Conservation (phyloP, 208 protist genomes). For the Leptomonas pyrrhocoris region DNA sequence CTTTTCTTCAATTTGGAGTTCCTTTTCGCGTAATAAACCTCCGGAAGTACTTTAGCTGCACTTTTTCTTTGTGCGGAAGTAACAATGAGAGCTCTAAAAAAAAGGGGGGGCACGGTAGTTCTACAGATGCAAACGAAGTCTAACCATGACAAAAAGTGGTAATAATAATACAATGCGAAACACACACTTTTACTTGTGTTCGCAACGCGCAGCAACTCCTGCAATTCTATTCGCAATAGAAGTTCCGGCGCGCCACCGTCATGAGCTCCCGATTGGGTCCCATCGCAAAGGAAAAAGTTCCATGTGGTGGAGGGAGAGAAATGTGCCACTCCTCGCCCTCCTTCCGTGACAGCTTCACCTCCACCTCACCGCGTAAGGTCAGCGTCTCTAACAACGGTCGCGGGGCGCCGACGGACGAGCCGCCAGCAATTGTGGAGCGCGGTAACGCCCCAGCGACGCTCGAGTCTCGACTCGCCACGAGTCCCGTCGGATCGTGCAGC, state of each 20-base stretch:
- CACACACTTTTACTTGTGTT: no score
- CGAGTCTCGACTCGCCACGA: background rate
- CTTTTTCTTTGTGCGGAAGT: background rate
- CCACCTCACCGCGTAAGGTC: conserved; percentile 21
- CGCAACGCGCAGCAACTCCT: background rate
- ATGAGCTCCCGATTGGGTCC: conserved; percentile 24
- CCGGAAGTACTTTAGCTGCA: background rate
- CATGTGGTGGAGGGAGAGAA: conserved; percentile 25
- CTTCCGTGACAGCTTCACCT: conserved; percentile 23
- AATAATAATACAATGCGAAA: no score
- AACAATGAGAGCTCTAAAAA: background rate
- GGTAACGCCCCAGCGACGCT: background rate
- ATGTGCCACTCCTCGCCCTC: conserved; percentile 28
- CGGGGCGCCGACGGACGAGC: background rate
- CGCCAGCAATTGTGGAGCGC: background rate
- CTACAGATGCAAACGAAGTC: no score
- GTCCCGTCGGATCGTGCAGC: background rate
- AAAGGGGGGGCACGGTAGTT: no score
- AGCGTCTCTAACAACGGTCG: conserved; percentile 29
- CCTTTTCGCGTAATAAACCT: no score
- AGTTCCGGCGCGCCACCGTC: conserved; percentile 10
- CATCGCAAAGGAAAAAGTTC: conserved; percentile 26
- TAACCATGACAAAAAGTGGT: no score
- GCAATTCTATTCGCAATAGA: conserved; percentile 18
- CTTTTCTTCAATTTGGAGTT: no score